phyloP scores from a whole-genome alignment of 2,329 filamentous ascomycete species.

The Venturia oleaginea region DNA sequence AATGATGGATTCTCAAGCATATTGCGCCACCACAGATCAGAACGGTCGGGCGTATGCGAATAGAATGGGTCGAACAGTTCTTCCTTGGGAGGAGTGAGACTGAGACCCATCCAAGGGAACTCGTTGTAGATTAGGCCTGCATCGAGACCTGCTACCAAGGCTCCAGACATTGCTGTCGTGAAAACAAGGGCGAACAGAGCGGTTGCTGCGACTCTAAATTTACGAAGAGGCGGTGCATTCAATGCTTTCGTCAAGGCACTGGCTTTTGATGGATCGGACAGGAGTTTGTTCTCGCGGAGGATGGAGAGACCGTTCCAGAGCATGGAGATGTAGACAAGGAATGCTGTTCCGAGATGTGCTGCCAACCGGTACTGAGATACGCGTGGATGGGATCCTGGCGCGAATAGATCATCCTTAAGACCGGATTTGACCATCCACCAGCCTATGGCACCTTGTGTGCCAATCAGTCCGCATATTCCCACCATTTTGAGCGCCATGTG shows the following conservation, averaged over 20 bases:
- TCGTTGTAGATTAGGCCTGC: conserved; percentile 98
- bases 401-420: conserved; percentile 90
- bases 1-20: conserved; percentile 93
- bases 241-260: conserved; percentile 58
- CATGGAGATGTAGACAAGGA: conserved; percentile 92
- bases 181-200: conserved; percentile 71
- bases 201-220: conserved; percentile 65
- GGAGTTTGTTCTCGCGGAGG: conserved; percentile 59
- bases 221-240: conserved; percentile 23
- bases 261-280: conserved; percentile 56
- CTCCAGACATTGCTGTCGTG: conserved; percentile 85
- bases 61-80: conserved; percentile 86
- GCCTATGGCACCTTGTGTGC: conserved; percentile 87
- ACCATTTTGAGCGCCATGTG: conserved; percentile 68
- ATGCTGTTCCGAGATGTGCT: conserved; percentile 81
- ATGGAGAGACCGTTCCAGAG: conserved; percentile 79
- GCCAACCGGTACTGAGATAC: conserved; percentile 92
- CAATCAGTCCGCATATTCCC: conserved; percentile 82
- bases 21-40: conserved; percentile 93
- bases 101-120: conserved; percentile 88
- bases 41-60: conserved; percentile 64
- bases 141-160: conserved; percentile 86
- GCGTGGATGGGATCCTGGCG: conserved; percentile 78
- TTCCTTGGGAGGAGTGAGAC: conserved; percentile 67
- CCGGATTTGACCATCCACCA: conserved; percentile 99